Evolutionary conservation across 169 alveolate species (phyloP), one percentile per base, ranked within the genome.

Genomic region (Theileria annulata): DNA sequence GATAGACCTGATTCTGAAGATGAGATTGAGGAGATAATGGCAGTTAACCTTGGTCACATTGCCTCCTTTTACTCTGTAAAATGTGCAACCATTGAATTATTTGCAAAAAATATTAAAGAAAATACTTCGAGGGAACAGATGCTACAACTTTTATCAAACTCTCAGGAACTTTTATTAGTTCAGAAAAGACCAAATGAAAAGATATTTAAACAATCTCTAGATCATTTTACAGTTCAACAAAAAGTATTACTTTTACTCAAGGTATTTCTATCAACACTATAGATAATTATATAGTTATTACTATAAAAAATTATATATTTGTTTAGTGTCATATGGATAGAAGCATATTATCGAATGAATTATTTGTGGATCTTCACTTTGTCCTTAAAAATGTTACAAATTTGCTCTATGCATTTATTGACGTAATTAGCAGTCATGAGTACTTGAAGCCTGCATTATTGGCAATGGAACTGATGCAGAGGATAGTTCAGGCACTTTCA

Each of bases 381-480:
- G 77, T 95, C 68, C 89, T 95, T 63, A 91, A 86, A 67, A 91
- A 88, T 49, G 58, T 89, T 12, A 83, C 96, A 66, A 92, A 96
- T 69, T 82, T 98, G 63, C 80, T 96, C 25, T 98, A 97, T 86
- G 98, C 99, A 8, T 85, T 99, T 92, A 99, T 98, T 23, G 99
- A 99, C 82, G 98, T 99, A 59, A 94, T 98, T 8, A 90, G 98
- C 77, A 93, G 98, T 68, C 93, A 96, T 88, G 97, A 97, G 54
- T 96, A 97, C 96, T 94, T 97, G 79, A 91, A 91, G 42, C 97
- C 99, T 37, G 97, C 99, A 31, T 76, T 99, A 28, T 88, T 93
- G 62, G 96, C 98, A n/a, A 98, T 98, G 99, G 99, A 96, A 69
- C 88, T 98, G 23, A 92, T 97, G 76, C 98, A 99, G 86, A 96